These are phyloP conservation scores for Crithidia bombi DNA, from an alignment of 208 protist genomes.

Conservation along the genomic window DNA sequence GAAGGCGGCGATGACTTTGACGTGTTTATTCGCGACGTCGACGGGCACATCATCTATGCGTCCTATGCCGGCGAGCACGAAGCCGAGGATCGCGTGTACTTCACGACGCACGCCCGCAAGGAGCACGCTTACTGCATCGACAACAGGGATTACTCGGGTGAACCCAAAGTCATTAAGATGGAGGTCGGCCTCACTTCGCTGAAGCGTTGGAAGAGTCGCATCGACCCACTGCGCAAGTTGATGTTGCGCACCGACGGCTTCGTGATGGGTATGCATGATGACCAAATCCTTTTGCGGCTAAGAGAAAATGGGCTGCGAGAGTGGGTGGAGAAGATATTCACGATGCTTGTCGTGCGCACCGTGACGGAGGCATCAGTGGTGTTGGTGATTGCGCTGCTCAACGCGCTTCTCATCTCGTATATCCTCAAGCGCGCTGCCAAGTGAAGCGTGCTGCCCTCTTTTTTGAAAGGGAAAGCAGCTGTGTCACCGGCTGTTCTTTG, in stretches of 20 bases:
- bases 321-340: slow-evolving; percentile 64
- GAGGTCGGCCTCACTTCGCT: slow-evolving; percentile 73
- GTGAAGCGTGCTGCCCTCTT: neutral
- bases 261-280: slow-evolving; percentile 76
- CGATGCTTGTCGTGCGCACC: slow-evolving; percentile 52
- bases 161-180: slow-evolving; percentile 70
- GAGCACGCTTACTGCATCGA: slow-evolving; percentile 87
- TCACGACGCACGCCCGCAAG: slow-evolving; percentile 58
- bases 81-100: slow-evolving; percentile 75
- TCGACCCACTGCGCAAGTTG: slow-evolving; percentile 73
- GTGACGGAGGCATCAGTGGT: slow-evolving; percentile 68
- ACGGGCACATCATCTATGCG: slow-evolving; percentile 66
- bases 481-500: no score
- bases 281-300: slow-evolving; percentile 78
- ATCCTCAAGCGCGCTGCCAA: slow-evolving; percentile 30
- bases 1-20: slow-evolving; percentile 77
- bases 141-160: slow-evolving; percentile 62
- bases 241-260: slow-evolving; percentile 74
- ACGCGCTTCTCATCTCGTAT: slow-evolving; percentile 58
- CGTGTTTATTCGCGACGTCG: slow-evolving; percentile 62
- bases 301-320: slow-evolving; percentile 69
- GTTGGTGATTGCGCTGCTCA: slow-evolving; percentile 54
- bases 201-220: slow-evolving; percentile 74
- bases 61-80: slow-evolving; percentile 82
- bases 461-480: neutral